phyloP scores from a whole-genome alignment of 768 basidiomycete genomes.

The Auricularia sp. region DNA sequence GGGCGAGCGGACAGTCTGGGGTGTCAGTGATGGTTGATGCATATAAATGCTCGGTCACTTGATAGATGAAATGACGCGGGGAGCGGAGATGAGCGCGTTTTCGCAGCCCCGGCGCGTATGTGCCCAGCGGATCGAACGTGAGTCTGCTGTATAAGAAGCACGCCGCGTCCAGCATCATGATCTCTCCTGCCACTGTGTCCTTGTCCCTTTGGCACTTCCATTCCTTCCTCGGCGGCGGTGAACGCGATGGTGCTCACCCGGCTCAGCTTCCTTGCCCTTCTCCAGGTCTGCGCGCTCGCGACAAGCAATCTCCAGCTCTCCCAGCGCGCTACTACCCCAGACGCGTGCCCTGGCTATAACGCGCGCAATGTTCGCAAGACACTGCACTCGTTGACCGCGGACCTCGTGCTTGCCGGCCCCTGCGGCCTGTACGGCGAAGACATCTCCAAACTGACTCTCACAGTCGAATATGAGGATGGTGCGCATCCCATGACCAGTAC shows the following conservation, averaged over 20 bases:
- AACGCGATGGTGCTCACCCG: background rate
- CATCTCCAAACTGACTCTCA: constrained; percentile 34
- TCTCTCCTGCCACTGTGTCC: background rate
- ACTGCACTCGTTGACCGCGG: constrained; percentile 36
- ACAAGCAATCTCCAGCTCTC: background rate
- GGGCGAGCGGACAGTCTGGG: background rate
- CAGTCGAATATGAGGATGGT: constrained; percentile 47
- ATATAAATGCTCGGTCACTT: background rate
- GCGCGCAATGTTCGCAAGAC: constrained; percentile 32
- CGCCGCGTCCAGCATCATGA: background rate
- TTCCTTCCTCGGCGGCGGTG: background rate
- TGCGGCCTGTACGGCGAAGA: constrained; percentile 56
- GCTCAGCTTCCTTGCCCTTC: background rate
- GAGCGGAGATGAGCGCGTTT: background rate
- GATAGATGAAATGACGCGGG: too few relatives aligned
- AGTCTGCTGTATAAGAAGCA: background rate
- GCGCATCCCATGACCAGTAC: background rate
- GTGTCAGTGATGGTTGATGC: background rate
- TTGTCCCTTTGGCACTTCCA: background rate
- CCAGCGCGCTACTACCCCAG: background rate
- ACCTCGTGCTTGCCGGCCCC: constrained; percentile 41
- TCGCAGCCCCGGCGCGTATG: background rate
- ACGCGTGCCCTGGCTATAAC: constrained; percentile 36
- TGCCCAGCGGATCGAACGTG: background rate
- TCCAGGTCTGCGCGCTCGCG: background rate